phyloP scores from a whole-genome alignment of 306 rosid genomes.

The Sesbania bispinosa region DNA sequence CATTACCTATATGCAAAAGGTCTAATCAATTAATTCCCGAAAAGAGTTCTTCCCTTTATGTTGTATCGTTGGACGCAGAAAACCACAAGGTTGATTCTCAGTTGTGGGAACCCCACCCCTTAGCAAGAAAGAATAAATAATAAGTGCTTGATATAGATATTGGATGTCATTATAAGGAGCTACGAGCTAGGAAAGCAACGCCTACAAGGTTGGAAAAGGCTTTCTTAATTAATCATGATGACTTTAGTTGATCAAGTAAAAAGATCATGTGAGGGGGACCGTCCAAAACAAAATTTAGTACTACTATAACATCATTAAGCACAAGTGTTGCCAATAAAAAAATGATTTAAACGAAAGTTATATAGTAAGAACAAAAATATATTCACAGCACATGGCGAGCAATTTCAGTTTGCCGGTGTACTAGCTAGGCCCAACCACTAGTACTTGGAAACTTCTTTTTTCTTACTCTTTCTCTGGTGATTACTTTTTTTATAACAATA shows the following conservation, averaged over 20 bases:
- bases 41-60: neutral
- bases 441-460: conserved; percentile 12
- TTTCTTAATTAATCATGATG: conserved; percentile 32
- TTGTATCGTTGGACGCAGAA: neutral
- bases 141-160: conserved; percentile 10
- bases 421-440: conserved; percentile 20
- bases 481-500: neutral
- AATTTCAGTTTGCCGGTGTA: neutral
- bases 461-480: neutral
- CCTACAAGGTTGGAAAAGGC: conserved; percentile 39
- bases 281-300: conserved; percentile 8
- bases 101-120: neutral
- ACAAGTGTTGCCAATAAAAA: conserved; percentile 17
- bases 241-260: conserved; percentile 22
- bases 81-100: neutral
- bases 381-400: conserved; percentile 36
- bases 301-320: conserved; percentile 13
- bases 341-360: neutral
- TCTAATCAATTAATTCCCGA: neutral
- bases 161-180: conserved; percentile 31
- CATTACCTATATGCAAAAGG: neutral
- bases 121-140: conserved; percentile 8
- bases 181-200: conserved; percentile 24
- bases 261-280: conserved; percentile 26
- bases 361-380: neutral